phyloP scores from a whole-genome alignment of 768 basidiomycete species.

The Naganishia vishniacii region DNA sequence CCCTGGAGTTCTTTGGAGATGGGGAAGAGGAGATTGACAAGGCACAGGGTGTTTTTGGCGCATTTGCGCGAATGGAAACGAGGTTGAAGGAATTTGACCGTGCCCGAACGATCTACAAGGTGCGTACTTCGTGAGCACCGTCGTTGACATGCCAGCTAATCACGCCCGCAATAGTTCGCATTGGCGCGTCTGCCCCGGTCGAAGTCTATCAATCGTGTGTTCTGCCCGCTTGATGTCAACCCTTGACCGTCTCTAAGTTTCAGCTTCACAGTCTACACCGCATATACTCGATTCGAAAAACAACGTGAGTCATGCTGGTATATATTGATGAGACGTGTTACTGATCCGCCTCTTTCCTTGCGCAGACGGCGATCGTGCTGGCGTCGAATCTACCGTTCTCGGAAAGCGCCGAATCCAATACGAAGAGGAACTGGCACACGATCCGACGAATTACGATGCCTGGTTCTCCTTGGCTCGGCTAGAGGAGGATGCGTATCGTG shows the following conservation, averaged over 20 bases:
- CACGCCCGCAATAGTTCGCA: constrained; percentile 64
- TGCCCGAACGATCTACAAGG: constrained; percentile 95
- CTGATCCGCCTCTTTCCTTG: background rate
- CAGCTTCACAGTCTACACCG: constrained; percentile 64
- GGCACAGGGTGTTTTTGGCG: constrained; percentile 82
- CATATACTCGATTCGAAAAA: constrained; percentile 97
- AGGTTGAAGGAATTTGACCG: constrained; percentile 93
- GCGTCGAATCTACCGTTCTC: constrained; percentile 86
- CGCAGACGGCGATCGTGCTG: constrained; percentile 67
- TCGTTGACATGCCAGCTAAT: background rate
- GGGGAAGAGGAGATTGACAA: constrained; percentile 83
- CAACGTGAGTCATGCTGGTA: constrained; percentile 54
- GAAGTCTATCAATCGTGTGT: constrained; percentile 61
- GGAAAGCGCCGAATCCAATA: constrained; percentile 98
- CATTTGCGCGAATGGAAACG: constrained; percentile 96
- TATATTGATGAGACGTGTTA: background rate
- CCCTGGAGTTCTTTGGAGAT: constrained; percentile 76
- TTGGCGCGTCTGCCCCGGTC: constrained; percentile 83
- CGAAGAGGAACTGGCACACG: constrained; percentile 87
- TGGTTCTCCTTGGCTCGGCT: constrained; percentile 96
- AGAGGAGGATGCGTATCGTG: constrained; percentile 78
- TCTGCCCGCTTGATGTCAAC: background rate
- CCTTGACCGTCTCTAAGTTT: background rate
- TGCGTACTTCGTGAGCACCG: constrained; percentile 42
- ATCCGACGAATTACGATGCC: constrained; percentile 89